These are phyloP conservation scores for Sporothrix inflata DNA, from an alignment of 2,329 filamentous ascomycete genomes.

Conservation along the genomic window DNA sequence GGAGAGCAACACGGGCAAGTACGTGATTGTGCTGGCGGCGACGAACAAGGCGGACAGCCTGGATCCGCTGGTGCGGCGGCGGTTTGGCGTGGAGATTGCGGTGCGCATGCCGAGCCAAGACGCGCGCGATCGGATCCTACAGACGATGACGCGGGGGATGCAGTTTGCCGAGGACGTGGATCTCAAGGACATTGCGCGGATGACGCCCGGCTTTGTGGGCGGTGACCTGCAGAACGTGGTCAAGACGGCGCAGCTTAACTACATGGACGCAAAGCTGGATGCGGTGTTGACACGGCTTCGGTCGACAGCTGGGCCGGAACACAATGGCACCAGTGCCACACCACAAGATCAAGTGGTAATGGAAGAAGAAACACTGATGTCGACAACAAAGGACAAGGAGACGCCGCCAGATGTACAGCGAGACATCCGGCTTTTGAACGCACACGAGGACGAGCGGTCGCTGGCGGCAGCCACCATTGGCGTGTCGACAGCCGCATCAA, in stretches of 20 bases:
- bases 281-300: slow-evolving; percentile 20
- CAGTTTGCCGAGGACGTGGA: slow-evolving; percentile 71
- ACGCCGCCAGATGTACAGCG: not conserved
- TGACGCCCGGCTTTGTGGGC: slow-evolving; percentile 90
- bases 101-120: slow-evolving; percentile 82
- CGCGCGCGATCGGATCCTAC: slow-evolving; percentile 77
- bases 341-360: not conserved
- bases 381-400: not conserved
- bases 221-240: slow-evolving; percentile 77
- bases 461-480: not conserved
- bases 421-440: slow-evolving; percentile 28
- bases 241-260: slow-evolving; percentile 43
- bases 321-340: not conserved
- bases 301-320: not conserved
- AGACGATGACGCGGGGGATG: slow-evolving; percentile 69
- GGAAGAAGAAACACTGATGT: not conserved
- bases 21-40: slow-evolving; percentile 87
- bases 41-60: slow-evolving; percentile 87
- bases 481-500: not conserved
- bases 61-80: slow-evolving; percentile 73
- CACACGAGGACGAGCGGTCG: slow-evolving; percentile 4
- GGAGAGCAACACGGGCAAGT: slow-evolving; percentile 50
- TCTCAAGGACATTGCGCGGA: slow-evolving; percentile 73
- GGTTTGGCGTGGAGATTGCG: slow-evolving; percentile 82
- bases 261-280: slow-evolving; percentile 20